These are phyloP conservation scores for Neonectria punicea DNA, from an alignment of 2,329 filamentous ascomycete genomes.

Conservation along the genomic window DNA sequence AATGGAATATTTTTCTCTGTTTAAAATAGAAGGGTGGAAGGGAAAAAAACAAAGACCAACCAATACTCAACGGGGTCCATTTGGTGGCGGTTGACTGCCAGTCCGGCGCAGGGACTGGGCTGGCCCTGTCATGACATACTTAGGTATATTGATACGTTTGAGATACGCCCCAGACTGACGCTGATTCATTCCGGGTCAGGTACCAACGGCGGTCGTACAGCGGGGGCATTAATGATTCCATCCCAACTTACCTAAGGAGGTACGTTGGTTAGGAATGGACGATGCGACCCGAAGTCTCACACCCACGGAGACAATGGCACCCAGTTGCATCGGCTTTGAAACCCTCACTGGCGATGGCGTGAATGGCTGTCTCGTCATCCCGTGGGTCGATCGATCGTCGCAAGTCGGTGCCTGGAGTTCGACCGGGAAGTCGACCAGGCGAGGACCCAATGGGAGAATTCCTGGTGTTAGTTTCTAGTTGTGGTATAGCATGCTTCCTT, in stretches of 20 bases:
- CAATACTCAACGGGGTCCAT: slow-evolving; percentile 36
- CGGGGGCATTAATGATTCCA: neutral
- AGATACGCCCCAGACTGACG: slow-evolving; percentile 21
- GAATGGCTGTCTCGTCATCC: slow-evolving; percentile 26
- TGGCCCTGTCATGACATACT: neutral
- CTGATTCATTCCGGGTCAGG: slow-evolving; percentile 15
- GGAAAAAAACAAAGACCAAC: slow-evolving; percentile 31
- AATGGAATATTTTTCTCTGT: slow-evolving; percentile 21
- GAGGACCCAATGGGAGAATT: slow-evolving; percentile 35
- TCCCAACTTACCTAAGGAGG: neutral
- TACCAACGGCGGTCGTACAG: slow-evolving; percentile 12
- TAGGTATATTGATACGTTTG: slow-evolving; percentile 18
- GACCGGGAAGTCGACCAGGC: neutral
- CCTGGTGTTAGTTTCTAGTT: slow-evolving; percentile 15
- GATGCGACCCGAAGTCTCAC: neutral
- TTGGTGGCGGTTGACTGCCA: slow-evolving; percentile 37
- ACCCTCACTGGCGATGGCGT: slow-evolving; percentile 13
- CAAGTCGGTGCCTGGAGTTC: slow-evolving; percentile 25
- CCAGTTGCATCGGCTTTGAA: slow-evolving; percentile 7
- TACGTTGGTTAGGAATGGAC: too few relatives aligned
- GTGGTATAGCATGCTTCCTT: slow-evolving; percentile 6
- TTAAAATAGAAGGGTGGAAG: slow-evolving; percentile 24
- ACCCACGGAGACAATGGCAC: neutral
- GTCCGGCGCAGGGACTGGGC: slow-evolving; percentile 3
- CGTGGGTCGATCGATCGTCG: slow-evolving; percentile 26